phyloP scores from a whole-genome alignment of 257 asterid genomes.

The Apocynum venetum region DNA sequence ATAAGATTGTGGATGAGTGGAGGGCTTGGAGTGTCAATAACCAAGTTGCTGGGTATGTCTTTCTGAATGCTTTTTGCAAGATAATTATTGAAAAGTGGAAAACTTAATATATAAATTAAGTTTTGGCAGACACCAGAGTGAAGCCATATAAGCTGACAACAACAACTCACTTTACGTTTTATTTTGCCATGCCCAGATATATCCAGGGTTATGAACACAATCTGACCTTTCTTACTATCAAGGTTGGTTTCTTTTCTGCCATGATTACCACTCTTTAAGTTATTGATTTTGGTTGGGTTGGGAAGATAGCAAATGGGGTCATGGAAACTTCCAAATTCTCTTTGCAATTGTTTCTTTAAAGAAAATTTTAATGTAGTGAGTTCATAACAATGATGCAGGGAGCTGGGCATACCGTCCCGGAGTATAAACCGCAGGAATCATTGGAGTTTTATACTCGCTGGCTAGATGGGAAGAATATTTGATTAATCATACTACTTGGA shows the following conservation, averaged over 20 bases:
- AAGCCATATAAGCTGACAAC: too few species aligned
- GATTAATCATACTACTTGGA: conserved; percentile 13
- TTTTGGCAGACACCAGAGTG: too few species aligned
- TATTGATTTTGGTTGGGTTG: background rate
- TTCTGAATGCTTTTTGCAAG: background rate
- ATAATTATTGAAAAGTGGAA: background rate
- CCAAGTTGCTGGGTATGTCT: conserved; percentile 80
- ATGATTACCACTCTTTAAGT: background rate
- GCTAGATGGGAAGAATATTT: conserved; percentile 55
- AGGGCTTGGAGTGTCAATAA: conserved; percentile 70
- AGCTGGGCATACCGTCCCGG: conserved; percentile 90
- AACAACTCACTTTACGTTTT: too few species aligned
- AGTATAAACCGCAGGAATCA: conserved; percentile 90
- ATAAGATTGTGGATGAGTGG: conserved; percentile 65
- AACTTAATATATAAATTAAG: too few species aligned
- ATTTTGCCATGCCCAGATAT: conserved; percentile 40
- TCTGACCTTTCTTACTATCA: conserved; percentile 77
- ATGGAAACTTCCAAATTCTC: background rate
- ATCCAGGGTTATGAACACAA: conserved; percentile 71
- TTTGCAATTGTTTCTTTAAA: background rate
- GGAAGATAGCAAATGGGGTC: background rate
- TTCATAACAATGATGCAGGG: conserved; percentile 45
- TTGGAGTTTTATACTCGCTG: conserved; percentile 67
- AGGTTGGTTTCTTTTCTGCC: conserved; percentile 38
- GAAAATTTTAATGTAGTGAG: background rate